Conservation (phyloP, 495 filamentous ascomycete genomes). For the Halenospora varia region DNA sequence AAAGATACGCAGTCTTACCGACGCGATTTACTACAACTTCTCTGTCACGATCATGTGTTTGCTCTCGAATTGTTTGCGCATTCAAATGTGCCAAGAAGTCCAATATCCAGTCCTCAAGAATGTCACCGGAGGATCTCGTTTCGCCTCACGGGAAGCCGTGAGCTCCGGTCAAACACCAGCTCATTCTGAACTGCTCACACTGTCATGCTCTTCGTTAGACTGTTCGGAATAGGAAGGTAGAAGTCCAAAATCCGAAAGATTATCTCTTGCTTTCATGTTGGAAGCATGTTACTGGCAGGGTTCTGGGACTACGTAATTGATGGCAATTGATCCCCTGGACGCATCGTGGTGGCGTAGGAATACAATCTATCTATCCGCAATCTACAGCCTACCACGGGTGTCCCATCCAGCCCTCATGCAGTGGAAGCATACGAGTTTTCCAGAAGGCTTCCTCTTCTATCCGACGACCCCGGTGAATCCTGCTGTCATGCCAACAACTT, state of each 20-base stretch:
- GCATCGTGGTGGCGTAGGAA: background rate
- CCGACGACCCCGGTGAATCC: background rate
- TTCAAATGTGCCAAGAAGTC: too few species aligned
- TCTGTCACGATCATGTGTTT: conserved; percentile 1
- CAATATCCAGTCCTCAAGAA: too few species aligned
- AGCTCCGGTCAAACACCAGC: too few species aligned
- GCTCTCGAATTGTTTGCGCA: too few species aligned
- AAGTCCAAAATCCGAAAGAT: background rate
- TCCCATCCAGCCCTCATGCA: background rate
- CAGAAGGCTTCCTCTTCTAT: background rate
- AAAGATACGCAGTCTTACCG: conserved; percentile 12
- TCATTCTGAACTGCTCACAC: too few species aligned
- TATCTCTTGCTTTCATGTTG: background rate
- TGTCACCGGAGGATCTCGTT: too few species aligned
- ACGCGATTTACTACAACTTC: background rate
- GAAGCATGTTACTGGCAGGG: too few species aligned
- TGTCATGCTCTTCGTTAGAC: background rate
- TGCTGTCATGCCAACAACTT: too few species aligned
- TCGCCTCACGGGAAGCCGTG: too few species aligned
- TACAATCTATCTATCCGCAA: background rate
- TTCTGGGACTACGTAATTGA: background rate
- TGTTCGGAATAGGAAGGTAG: background rate
- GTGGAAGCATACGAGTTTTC: background rate
- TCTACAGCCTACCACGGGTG: background rate
- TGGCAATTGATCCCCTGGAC: too few species aligned